Evolutionary conservation across 176 grass and related monocot species (phyloP), one percentile per base, ranked within the genome.

Genomic region (Tillandsia leiboldiana): DNA sequence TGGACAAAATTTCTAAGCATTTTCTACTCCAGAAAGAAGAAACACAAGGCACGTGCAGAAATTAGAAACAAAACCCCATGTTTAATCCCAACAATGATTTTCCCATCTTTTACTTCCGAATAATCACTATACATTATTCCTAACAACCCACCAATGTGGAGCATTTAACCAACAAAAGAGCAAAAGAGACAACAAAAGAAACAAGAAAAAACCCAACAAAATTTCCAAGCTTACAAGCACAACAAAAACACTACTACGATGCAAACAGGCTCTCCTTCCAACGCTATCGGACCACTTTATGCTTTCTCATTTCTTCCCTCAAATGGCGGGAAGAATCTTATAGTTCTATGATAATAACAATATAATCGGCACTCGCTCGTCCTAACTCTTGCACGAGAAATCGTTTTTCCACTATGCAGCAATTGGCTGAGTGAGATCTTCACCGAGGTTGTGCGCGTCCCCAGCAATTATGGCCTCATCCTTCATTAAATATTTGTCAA

Each of bases 401-500:
- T 42, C 33, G 6, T 8, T 67, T 14, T 49, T 63, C 2, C 8
- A 71, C 80, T 87, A 92, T 58, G 79, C 86, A 29, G 82, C 75
- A 74, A 92, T 73, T 17, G 70, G 83, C 65, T 87, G 65, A 29
- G 90, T 76, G 26, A 87, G 75, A 81, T 83, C 90, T 72, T 83
- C 67, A 50, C 20, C 81, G 9, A 72, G 67, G 9, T 77, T 68
- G 12, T 70, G 26, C 23, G 64, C 67, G 13, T 50, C 76, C 22
- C 73, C 65, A 14, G 79, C 58, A 0, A 47, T 69, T 48, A 27
- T 72, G 13, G 50, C 75, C 73, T 81, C 81, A 58, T 88, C 76
- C 73, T 62, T 85, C 72, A 77, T 84, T 50, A 99, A 76, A 66
- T 86, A 99, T 57, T 79, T 88, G 51, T 99, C 94, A 0, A 86